These are phyloP conservation scores for Mortierella sp. DNA, from an alignment of 371 early-diverging fungal genomes.

Conservation along the genomic window DNA sequence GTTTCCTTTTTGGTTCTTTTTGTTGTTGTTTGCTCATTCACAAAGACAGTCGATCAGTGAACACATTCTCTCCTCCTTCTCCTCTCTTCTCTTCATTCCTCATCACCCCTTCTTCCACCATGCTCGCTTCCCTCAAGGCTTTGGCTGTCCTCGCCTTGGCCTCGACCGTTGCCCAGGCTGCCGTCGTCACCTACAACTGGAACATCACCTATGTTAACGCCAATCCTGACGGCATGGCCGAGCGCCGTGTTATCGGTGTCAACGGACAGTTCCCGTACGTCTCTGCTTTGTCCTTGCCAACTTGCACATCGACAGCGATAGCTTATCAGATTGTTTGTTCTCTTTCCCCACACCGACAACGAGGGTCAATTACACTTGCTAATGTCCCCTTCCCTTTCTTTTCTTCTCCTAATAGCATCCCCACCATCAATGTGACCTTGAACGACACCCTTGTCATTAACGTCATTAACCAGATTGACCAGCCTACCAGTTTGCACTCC, in stretches of 20 bases:
- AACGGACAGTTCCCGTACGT: slow-evolving; percentile 81
- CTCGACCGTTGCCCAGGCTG: slow-evolving; percentile 59
- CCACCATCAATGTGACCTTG: slow-evolving; percentile 61
- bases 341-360: background rate
- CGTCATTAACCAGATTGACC: slow-evolving; percentile 72
- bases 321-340: background rate
- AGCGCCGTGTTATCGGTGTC: slow-evolving; percentile 81
- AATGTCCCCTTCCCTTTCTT: background rate
- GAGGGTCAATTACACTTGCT: background rate
- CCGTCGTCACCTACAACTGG: slow-evolving; percentile 76
- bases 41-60: background rate
- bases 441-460: slow-evolving; percentile 76
- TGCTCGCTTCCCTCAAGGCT: slow-evolving; percentile 47
- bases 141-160: slow-evolving; percentile 59
- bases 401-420: slow-evolving; percentile 52
- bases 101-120: background rate
- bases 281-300: background rate
- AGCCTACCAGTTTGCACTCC: slow-evolving; percentile 73
- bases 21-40: slow-evolving; percentile 2
- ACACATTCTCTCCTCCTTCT: slow-evolving; percentile 2
- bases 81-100: background rate
- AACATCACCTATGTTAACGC: slow-evolving; percentile 73
- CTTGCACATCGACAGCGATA: background rate
- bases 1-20: background rate
- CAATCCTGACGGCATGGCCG: slow-evolving; percentile 75